phyloP scores from a whole-genome alignment of 129 eudicot species.

The Flaveria linearis region DNA sequence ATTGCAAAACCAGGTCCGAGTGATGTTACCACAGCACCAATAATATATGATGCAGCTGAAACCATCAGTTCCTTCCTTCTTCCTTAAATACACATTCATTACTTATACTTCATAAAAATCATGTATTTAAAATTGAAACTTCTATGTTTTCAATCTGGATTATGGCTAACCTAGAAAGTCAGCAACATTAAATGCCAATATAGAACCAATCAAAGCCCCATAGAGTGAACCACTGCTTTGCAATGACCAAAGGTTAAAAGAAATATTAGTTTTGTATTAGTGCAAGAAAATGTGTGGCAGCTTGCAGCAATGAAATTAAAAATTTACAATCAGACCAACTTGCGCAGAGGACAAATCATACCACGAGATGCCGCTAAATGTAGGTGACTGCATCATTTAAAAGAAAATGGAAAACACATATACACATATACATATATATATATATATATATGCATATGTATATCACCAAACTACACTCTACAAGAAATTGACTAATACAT shows the following conservation, averaged over 20 bases:
- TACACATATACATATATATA: not conserved
- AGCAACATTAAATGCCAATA: too few species aligned
- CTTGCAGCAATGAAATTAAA: constrained; percentile 18
- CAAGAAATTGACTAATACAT: not conserved
- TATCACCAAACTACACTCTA: not conserved
- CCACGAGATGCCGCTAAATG: constrained; percentile 86
- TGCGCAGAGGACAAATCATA: constrained; percentile 76
- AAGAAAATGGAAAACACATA: not conserved
- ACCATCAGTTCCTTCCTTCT: constrained; percentile 86
- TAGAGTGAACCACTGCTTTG: too few species aligned
- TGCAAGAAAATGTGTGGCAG: constrained; percentile 16
- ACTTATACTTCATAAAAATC: constrained; percentile 11
- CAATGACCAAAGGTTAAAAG: constrained; percentile 28
- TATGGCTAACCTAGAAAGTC: constrained; percentile 73
- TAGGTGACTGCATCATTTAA: constrained; percentile 64
- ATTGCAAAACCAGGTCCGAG: constrained; percentile 65
- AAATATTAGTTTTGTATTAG: constrained; percentile 13
- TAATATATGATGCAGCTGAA: constrained; percentile 63
- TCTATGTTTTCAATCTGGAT: constrained; percentile 1
- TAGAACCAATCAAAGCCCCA: too few species aligned
- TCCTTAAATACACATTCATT: constrained; percentile 48
- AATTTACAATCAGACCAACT: constrained; percentile 91
- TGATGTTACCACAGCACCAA: constrained; percentile 75
- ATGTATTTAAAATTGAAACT: constrained; percentile 2
- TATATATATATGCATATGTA: too few species aligned